These are phyloP conservation scores for Chimonanthus salicifolius DNA, from an alignment of 164 flowering plant genomes.

Conservation along the genomic window DNA sequence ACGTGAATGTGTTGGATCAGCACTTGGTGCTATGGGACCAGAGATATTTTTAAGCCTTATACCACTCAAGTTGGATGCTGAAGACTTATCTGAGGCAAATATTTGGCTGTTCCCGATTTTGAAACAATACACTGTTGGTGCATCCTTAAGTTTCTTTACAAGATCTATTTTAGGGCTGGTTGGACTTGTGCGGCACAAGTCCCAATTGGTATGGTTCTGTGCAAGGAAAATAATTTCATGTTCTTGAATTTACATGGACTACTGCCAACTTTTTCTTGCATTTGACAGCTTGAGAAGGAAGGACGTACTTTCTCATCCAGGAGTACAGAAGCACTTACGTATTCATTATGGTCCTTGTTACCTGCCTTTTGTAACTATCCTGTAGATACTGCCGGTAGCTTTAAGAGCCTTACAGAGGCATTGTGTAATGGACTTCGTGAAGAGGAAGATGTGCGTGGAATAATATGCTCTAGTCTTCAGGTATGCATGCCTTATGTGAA, in stretches of 20 bases:
- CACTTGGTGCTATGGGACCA: constrained; percentile 89
- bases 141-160: constrained; percentile 57
- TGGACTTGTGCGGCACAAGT: constrained; percentile 41
- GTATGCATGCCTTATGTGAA: background rate
- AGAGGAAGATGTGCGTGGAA: constrained; percentile 61
- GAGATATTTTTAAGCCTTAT: constrained; percentile 57
- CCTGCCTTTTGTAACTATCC: constrained; percentile 98
- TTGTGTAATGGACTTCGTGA: constrained; percentile 51
- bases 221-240: background rate
- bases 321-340: constrained; percentile 55
- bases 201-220: constrained; percentile 44
- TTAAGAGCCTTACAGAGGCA: constrained; percentile 43
- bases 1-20: constrained; percentile 87
- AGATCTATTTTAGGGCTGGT: constrained; percentile 49
- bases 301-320: constrained; percentile 65
- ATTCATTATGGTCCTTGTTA: constrained; percentile 84
- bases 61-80: constrained; percentile 73
- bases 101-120: constrained; percentile 88
- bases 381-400: constrained; percentile 70
- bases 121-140: constrained; percentile 82
- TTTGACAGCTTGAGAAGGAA: constrained; percentile 64
- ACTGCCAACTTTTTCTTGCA: background rate
- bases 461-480: constrained; percentile 79
- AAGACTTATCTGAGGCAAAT: constrained; percentile 56
- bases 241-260: background rate